phyloP scores from a whole-genome alignment of 2,329 filamentous ascomycete species.

The Fusarium piperis region DNA sequence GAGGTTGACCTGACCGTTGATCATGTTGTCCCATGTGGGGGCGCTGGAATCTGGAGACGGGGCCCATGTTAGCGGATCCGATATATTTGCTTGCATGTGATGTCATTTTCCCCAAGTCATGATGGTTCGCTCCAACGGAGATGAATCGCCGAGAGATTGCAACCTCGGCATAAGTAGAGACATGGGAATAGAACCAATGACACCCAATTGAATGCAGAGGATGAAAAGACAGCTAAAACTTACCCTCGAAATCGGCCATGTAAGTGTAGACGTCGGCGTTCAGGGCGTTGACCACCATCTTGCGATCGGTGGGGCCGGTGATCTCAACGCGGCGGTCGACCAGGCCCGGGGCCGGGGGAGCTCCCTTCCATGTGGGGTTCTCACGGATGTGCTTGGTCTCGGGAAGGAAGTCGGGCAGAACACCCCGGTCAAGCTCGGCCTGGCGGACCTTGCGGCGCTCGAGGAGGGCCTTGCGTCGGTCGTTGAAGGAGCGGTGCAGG shows the following conservation, averaged over 20 bases:
- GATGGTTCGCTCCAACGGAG: not conserved
- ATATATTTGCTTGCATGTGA: not conserved
- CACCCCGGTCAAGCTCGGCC: slow-evolving; percentile 90
- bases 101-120: slow-evolving; percentile 11
- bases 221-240: slow-evolving; percentile 41
- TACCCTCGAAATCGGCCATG: slow-evolving; percentile 99
- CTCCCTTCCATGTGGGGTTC: slow-evolving; percentile 92
- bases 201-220: not conserved
- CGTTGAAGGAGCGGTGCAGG: slow-evolving; percentile 94
- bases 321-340: slow-evolving; percentile 96
- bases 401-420: slow-evolving; percentile 91
- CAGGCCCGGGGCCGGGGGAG: slow-evolving; percentile 88
- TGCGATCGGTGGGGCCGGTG: slow-evolving; percentile 94
- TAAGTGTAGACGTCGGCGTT: slow-evolving; percentile 98
- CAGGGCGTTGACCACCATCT: slow-evolving; percentile 98
- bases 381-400: slow-evolving; percentile 97
- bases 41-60: slow-evolving; percentile 80
- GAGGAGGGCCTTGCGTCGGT: slow-evolving; percentile 85
- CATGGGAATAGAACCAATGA: not conserved
- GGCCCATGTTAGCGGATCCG: slow-evolving; percentile 20
- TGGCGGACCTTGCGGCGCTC: slow-evolving; percentile 88
- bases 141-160: not conserved
- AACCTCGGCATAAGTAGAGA: not conserved
- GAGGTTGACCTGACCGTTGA: slow-evolving; percentile 97
- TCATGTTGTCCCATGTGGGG: slow-evolving; percentile 99